Base-by-base conservation (phyloP, 225 moss, liverwort and hornwort species). In the Sphagnum contortum region DNA sequence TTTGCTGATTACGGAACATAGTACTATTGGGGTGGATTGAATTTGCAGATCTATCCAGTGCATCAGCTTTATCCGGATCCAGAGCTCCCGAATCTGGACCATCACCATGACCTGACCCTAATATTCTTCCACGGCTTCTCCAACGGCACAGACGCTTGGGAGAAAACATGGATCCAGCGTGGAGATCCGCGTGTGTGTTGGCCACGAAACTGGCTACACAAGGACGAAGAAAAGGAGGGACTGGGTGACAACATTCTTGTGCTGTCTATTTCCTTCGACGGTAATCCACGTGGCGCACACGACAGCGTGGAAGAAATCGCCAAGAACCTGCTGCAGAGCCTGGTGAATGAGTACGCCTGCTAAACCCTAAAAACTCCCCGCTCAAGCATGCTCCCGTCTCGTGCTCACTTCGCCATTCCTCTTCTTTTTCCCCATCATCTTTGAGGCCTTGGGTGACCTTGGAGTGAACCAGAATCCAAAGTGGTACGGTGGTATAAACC, bases 81-180 rank as follows among this genome's bases (percentile, higher is more conserved):
- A 29, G 29, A 29, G 29, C 1, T 29, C 0, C 29, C 0, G 29
- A 29, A 29, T 29, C 29, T 0, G 29, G 29, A 29, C 29, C 29
- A 29, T 29, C 29, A 29, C 29, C 29, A 29, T 29, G 29, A 29
- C 29, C 29, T 29, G 29, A 72, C 57, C 56, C 12, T 76, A 13
- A 65, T 76, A 44, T 12, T 72, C 0, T 76, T 76, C 64, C 72
- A 76, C 63, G 76, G 76, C 2, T 68, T 76, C 49, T 76, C 64
- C 49, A 55, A 60, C 64, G 72, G 64, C 0, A 4, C 64, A 44
- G 51, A 65, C 0, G 76, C 68, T 11, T 76, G 76, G 71, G 49
- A 72, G 55, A 50, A 13, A 2, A 65, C 76, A 8, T 76, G 76
- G 76, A 8, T 68, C 9, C 68, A 7, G n/a, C 76, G 68, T 4